Evolutionary conservation across 2,329 filamentous ascomycete genomes (phyloP), one percentile per base, ranked within the genome.

Genomic region (Arachnomyces sp.): DNA sequence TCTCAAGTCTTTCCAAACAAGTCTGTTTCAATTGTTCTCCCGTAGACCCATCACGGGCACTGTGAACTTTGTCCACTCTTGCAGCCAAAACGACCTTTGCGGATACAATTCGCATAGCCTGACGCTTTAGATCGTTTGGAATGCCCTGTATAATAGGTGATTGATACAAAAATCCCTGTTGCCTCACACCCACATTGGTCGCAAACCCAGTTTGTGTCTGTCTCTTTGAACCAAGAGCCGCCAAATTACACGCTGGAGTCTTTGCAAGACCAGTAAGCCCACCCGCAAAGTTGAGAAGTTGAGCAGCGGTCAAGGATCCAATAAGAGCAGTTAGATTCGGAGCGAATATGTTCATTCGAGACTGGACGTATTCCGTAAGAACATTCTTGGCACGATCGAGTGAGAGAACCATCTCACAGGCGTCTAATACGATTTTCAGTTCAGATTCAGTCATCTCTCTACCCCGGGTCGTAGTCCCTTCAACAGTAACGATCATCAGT

Each of bases 61-160:
- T 82, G 59, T 93, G 87, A 17, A 88, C 84, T 44, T 86, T 80
- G 56, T 98, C 92, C 5, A 94, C 84, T 36, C 92, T 82, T 1
- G 90, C 88, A 12, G 90, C 90, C n/a, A 98, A 78, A 7, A 94
- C 84, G 37, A 95, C 79, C 65, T 98, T 98, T 18, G 85, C 88
- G 1, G 89, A 82, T 5, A 96, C 86, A 43, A 95, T 95, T 37
- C 92, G 84, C 78, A 96, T 89, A 6, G 88, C 92, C 66, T 96
- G 89, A 50, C 83, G 85, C 61, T 92, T 94, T 12, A 95, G 71
- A 52, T 96, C 90, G 48, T 75, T 82, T 1, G 88, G 86, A 21
- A 96, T 86, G 13, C 80, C 78, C 39, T 84, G 80, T 47, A 98
- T 87, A 46, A 98, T 84, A 1, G 87, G 85, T 6, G 90, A 94